Evolutionary conservation across 192 early-diverging fungal genomes (phyloP).

Genomic region (Mortierella hygrophila): DNA sequence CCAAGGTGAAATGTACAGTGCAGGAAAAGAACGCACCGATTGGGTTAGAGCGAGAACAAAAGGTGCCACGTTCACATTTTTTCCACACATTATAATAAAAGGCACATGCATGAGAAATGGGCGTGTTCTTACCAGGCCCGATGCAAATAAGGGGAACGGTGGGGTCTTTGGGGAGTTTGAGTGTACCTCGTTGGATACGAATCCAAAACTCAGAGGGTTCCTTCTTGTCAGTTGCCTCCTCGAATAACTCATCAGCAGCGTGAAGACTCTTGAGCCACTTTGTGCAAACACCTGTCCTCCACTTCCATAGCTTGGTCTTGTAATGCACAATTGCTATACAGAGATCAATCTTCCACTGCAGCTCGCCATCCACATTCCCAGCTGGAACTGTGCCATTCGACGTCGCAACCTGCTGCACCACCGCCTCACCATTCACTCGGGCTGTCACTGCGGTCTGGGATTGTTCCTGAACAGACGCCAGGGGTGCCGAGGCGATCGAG

Average conservation of each 20-base stretch:
- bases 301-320: slow-evolving; percentile 79
- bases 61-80: background rate
- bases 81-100: background rate
- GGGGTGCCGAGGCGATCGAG: slow-evolving; percentile 84
- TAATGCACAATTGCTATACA: slow-evolving; percentile 91
- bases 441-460: slow-evolving; percentile 2
- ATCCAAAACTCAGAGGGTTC: slow-evolving; percentile 51
- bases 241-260: background rate
- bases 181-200: slow-evolving; percentile 73
- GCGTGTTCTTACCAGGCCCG: slow-evolving; percentile 73
- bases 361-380: slow-evolving; percentile 25
- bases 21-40: slow-evolving; percentile 3
- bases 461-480: slow-evolving; percentile 35
- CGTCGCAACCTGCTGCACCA: slow-evolving; percentile 13
- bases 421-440: background rate
- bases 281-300: slow-evolving; percentile 87
- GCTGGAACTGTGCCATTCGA: slow-evolving; percentile 15
- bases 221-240: background rate
- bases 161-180: slow-evolving; percentile 70
- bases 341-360: slow-evolving; percentile 71
- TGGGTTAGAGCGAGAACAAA: no score
- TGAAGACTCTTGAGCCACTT: slow-evolving; percentile 67
- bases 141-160: slow-evolving; percentile 79
- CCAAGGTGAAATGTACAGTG: background rate
- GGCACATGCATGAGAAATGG: background rate